These are phyloP conservation scores for Suillus fuscotomentosus DNA, from an alignment of 768 basidiomycete species.

Conservation along the genomic window DNA sequence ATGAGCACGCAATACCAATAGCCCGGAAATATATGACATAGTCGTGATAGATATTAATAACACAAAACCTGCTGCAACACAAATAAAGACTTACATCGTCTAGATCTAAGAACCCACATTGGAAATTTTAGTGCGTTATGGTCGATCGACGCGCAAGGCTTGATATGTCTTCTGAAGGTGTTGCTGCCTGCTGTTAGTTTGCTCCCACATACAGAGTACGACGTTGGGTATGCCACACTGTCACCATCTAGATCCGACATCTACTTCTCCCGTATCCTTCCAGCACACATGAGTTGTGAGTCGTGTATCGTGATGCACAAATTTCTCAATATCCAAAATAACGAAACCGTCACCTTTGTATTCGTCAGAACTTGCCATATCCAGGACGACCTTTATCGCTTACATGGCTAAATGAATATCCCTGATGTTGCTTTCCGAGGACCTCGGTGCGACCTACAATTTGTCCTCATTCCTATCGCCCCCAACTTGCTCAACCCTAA, in stretches of 20 bases:
- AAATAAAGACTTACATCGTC: background rate
- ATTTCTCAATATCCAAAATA: background rate
- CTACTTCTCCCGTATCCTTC: background rate
- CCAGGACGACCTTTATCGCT: background rate
- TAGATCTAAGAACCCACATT: background rate
- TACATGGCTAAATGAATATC: background rate
- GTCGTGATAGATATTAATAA: background rate
- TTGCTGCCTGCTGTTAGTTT: background rate
- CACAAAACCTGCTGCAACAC: background rate
- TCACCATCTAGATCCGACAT: background rate
- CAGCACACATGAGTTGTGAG: background rate
- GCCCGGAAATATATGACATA: background rate
- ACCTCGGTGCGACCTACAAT: background rate
- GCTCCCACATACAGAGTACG: background rate
- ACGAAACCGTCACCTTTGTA: background rate
- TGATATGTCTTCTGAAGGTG: background rate
- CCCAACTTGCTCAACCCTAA: background rate
- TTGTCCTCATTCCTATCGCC: background rate
- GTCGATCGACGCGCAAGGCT: background rate
- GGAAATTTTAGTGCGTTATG: background rate
- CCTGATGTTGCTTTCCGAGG: background rate
- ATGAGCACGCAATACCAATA: background rate
- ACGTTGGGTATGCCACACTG: background rate
- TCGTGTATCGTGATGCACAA: background rate
- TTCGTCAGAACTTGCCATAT: background rate